Conservation (phyloP, 306 rosid species). For the Rubus parviflorus region DNA sequence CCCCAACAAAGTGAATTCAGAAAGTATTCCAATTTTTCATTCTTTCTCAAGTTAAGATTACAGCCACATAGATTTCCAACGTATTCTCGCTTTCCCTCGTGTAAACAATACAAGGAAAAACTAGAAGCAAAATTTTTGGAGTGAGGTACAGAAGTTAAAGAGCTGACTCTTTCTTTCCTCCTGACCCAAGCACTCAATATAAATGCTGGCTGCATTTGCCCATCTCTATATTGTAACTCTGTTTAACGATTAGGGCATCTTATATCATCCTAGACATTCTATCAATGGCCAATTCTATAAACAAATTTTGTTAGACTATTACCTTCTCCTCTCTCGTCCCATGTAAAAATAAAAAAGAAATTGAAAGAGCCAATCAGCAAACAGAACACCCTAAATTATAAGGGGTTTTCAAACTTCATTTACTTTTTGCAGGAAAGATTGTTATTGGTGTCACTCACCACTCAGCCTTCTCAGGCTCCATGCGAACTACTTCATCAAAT, state of each 20-base stretch:
- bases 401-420: neutral
- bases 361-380: neutral
- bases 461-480: conserved; percentile 96
- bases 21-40: no score
- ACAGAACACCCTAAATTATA: neutral
- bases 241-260: neutral
- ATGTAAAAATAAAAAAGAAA: no score
- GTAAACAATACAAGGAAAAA: neutral
- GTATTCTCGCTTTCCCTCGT: neutral
- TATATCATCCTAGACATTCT: neutral
- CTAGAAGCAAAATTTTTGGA: no score
- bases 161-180: neutral
- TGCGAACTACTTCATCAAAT: conserved; percentile 77
- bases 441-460: conserved; percentile 45
- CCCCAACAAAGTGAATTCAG: neutral
- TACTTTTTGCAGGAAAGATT: neutral
- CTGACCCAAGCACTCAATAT: neutral
- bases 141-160: no score
- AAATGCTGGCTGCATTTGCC: neutral
- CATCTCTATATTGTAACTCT: neutral
- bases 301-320: neutral
- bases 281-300: neutral
- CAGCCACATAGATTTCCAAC: neutral
- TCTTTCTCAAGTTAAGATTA: no score
- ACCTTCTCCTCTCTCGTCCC: no score